Percentiles rank a stretch among this genome's conserved stretches.
Evolutionary conservation across 2,329 filamentous ascomycete species (phyloP).

Genomic region (Talaromyces albobiverticillius): DNA sequence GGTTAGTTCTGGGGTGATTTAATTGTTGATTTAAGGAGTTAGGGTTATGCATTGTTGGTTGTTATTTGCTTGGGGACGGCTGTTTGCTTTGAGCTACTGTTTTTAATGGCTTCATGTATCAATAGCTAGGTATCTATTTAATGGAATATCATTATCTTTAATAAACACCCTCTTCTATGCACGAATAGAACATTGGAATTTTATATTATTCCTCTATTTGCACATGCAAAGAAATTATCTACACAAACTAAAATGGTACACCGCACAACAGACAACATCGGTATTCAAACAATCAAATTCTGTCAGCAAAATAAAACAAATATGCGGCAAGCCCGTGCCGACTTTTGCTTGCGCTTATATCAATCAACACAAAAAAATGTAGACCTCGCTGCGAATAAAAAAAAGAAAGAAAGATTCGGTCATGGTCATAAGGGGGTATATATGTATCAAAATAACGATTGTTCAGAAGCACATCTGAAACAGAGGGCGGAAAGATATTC

Average conservation of each 20-base stretch:
- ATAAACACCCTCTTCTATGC: neutral
- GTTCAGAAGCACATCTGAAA: neutral
- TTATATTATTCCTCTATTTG: neutral
- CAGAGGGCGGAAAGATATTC: neutral
- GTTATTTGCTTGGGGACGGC: neutral
- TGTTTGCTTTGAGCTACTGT: neutral
- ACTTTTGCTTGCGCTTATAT: neutral
- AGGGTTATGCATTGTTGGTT: neutral
- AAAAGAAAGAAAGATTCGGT: neutral
- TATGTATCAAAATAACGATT: neutral
- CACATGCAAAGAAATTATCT: neutral
- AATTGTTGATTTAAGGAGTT: neutral
- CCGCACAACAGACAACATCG: too few species aligned
- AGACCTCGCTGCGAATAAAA: neutral
- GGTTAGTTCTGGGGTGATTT: conserved; percentile 30
- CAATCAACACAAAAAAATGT: neutral
- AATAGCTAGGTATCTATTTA: neutral
- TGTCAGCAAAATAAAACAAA: too few species aligned
- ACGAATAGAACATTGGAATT: too few species aligned
- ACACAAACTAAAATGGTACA: too few species aligned
- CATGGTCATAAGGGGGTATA: neutral
- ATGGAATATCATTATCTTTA: neutral
- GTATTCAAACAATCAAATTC: too few species aligned
- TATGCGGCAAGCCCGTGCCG: too few species aligned
- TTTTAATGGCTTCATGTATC: neutral